Conservation (phyloP, 1,139 yeast genomes). For the Diutina neorugosa region DNA sequence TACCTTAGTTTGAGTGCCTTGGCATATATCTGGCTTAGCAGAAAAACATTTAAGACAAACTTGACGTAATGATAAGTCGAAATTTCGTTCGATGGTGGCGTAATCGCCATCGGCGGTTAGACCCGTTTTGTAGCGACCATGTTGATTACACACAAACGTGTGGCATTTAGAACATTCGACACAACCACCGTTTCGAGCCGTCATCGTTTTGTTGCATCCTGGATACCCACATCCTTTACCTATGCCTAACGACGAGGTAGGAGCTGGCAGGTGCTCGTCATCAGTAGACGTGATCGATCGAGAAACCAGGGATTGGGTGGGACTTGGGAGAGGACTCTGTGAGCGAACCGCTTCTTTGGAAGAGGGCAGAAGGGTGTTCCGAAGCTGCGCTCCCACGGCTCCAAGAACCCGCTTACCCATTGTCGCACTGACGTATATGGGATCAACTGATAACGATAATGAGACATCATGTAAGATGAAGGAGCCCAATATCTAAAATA, state of each 20-base stretch:
- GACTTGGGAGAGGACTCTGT: background rate
- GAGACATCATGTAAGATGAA: too few relatives aligned
- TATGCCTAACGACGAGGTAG: background rate
- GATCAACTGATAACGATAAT: too few relatives aligned
- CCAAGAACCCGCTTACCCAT: conserved; percentile 3
- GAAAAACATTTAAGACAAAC: background rate
- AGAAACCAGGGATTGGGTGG: background rate
- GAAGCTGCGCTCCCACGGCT: background rate
- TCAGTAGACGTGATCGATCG: background rate
- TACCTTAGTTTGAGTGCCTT: background rate
- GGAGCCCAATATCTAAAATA: too few relatives aligned
- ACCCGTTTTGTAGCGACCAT: background rate
- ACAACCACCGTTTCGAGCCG: background rate
- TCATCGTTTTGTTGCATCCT: background rate
- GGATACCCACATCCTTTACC: background rate
- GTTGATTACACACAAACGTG: background rate
- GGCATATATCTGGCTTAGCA: background rate
- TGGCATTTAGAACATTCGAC: background rate
- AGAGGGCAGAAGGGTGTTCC: background rate
- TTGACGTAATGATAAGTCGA: background rate
- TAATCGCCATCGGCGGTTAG: background rate
- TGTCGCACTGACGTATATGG: too few relatives aligned
- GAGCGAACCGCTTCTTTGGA: background rate
- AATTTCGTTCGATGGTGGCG: background rate
- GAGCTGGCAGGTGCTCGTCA: background rate